These are phyloP conservation scores for Raphidocelis subcapitata DNA, from an alignment of 139 green algal species.

Conservation along the genomic window DNA sequence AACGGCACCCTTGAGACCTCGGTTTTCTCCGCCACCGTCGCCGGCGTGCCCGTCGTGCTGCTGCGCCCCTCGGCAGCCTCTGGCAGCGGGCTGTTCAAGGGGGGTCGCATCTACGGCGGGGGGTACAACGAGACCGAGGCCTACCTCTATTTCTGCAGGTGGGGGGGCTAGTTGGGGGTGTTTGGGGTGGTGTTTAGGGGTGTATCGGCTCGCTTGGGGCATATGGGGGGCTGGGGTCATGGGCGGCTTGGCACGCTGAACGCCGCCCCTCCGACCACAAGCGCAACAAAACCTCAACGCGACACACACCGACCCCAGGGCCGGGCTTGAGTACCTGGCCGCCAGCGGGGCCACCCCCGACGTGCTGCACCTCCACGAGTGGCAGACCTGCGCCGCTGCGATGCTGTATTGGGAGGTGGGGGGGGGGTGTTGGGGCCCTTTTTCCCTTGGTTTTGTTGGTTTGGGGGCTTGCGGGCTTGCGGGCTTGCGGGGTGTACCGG, in stretches of 20 bases:
- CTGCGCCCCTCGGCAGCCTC: conserved; percentile 67
- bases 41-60: conserved; percentile 53
- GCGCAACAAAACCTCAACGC: background rate
- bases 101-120: conserved; percentile 87
- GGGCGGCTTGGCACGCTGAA: background rate
- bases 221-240: background rate
- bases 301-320: too few relatives aligned
- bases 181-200: background rate
- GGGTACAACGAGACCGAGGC: conserved; percentile 93
- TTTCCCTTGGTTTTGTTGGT: too few relatives aligned
- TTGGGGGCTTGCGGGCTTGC: too few relatives aligned
- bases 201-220: background rate
- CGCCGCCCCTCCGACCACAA: background rate
- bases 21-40: conserved; percentile 58
- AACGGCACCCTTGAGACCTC: conserved; percentile 50
- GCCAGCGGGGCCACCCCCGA: conserved; percentile 42
- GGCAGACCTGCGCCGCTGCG: conserved; percentile 76
- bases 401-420: conserved; percentile 88
- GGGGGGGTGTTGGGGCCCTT: too few relatives aligned
- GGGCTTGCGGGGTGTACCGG: too few relatives aligned
- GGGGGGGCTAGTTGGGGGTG: too few relatives aligned
- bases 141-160: conserved; percentile 95
- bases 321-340: conserved; percentile 81
- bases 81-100: conserved; percentile 74
- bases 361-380: conserved; percentile 89